Percentiles rank a stretch among this genome's conserved stretches.
These are phyloP conservation scores for Rubia peregrina DNA, from an alignment of 305 asterid species.

Conservation along the genomic window DNA sequence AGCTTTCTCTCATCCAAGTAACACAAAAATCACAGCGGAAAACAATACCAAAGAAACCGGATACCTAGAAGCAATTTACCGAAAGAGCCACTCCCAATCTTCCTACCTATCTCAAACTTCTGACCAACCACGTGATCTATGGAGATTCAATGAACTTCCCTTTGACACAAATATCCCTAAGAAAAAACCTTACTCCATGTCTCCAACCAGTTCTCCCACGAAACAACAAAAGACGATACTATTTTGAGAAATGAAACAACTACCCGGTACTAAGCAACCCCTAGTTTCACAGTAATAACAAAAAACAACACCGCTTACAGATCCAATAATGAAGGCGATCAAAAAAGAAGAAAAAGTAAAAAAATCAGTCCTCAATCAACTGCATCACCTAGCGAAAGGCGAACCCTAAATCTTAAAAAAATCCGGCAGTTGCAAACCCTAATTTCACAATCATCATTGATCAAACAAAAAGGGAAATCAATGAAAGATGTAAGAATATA, in stretches of 20 bases:
- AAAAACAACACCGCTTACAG: slow-evolving; percentile 12
- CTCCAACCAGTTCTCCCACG: slow-evolving; percentile 7
- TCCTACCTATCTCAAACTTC: slow-evolving; percentile 93
- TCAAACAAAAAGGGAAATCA: slow-evolving; percentile 32
- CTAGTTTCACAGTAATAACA: neutral
- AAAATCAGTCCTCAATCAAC: slow-evolving; percentile 20
- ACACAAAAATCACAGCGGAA: neutral
- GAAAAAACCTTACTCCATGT: slow-evolving; percentile 13
- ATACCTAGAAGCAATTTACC: slow-evolving; percentile 91
- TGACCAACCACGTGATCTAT: slow-evolving; percentile 93
- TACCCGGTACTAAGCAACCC: slow-evolving; percentile 10
- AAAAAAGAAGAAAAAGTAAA: neutral
- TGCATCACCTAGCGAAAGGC: slow-evolving; percentile 35
- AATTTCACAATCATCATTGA: slow-evolving; percentile 41
- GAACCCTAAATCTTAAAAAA: slow-evolving; percentile 20
- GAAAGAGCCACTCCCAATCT: slow-evolving; percentile 93
- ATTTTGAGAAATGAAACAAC: neutral
- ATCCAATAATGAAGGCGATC: slow-evolving; percentile 23
- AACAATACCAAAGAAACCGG: neutral
- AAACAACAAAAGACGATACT: neutral
- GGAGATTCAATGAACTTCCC: slow-evolving; percentile 23
- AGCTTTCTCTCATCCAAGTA: neutral
- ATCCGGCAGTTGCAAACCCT: slow-evolving; percentile 33
- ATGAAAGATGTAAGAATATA: slow-evolving; percentile 13
- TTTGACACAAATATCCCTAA: slow-evolving; percentile 15